phyloP scores from a whole-genome alignment of 352 stramenopile genomes.

The Elongisporangium anandrum region DNA sequence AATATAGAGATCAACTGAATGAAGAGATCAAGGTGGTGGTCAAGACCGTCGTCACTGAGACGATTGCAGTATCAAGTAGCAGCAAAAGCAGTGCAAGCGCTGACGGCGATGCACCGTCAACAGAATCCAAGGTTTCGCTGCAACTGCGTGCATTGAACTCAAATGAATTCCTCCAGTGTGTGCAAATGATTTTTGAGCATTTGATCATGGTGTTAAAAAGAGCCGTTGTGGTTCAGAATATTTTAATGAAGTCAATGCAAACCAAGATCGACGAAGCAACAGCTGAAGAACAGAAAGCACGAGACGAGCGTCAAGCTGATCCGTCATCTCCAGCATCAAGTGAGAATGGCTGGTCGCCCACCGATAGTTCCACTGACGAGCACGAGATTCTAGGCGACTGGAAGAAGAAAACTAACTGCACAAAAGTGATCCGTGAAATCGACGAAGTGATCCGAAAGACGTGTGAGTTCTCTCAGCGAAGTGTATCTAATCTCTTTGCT shows the following conservation, averaged over 20 bases:
- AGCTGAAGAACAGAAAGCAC: conserved; percentile 27
- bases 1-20: conserved; percentile 77
- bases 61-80: conserved; percentile 63
- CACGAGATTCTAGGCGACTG: conserved; percentile 60
- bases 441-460: conserved; percentile 83
- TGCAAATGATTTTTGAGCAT: conserved; percentile 90
- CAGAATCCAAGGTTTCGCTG: conserved; percentile 82
- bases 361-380: conserved; percentile 34
- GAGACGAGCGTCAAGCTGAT: conserved; percentile 2
- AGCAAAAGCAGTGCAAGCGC: conserved; percentile 21
- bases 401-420: conserved; percentile 70
- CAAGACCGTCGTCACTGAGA: conserved; percentile 87
- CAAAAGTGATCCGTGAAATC: conserved; percentile 77
- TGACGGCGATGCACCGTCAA: conserved; percentile 8
- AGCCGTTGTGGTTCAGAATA: conserved; percentile 69
- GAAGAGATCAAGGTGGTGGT: conserved; percentile 87
- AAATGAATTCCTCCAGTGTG: conserved; percentile 83
- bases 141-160: conserved; percentile 74
- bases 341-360: conserved; percentile 28
- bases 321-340: background rate
- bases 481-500: conserved; percentile 82
- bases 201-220: conserved; percentile 78
- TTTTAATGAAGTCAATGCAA: conserved; percentile 69
- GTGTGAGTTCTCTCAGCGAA: conserved; percentile 85
- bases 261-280: conserved; percentile 54